Percentiles rank a stretch among this genome's conserved stretches.
These are phyloP conservation scores for Botrytis pseudocinerea DNA, from an alignment of 2,329 filamentous ascomycete species.

Conservation along the genomic window DNA sequence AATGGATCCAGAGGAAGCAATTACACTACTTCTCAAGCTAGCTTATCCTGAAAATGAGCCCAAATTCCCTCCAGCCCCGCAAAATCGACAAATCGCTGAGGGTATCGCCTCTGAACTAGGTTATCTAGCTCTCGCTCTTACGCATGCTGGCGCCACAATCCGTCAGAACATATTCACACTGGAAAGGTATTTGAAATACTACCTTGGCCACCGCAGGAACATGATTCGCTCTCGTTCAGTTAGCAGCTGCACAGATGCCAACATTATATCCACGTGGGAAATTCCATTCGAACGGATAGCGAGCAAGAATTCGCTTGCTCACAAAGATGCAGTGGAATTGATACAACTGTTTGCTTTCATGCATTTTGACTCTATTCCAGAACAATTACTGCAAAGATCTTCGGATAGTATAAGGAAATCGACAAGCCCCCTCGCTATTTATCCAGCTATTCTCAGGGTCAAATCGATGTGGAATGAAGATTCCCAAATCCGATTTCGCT, in stretches of 20 bases:
- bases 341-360: slow-evolving; percentile 25
- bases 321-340: slow-evolving; percentile 32
- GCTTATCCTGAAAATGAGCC: no score
- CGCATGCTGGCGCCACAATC: not conserved
- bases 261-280: slow-evolving; percentile 25
- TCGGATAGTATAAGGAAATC: slow-evolving; percentile 27
- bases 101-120: not conserved
- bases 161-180: no score
- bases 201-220: no score
- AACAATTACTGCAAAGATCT: slow-evolving; percentile 21
- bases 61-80: no score
- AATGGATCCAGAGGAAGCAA: no score
- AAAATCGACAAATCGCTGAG: not conserved
- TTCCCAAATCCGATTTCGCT: slow-evolving; percentile 29
- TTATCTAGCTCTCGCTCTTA: not conserved
- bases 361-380: slow-evolving; percentile 24
- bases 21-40: no score
- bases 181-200: no score
- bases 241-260: slow-evolving; percentile 8
- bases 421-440: not conserved
- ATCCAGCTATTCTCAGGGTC: slow-evolving; percentile 21
- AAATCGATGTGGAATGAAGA: slow-evolving; percentile 32
- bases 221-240: not conserved
- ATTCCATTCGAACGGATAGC: slow-evolving; percentile 22
- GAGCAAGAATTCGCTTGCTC: slow-evolving; percentile 25